phyloP scores from a whole-genome alignment of 805 yeast species.

The Candida broadrunensis region DNA sequence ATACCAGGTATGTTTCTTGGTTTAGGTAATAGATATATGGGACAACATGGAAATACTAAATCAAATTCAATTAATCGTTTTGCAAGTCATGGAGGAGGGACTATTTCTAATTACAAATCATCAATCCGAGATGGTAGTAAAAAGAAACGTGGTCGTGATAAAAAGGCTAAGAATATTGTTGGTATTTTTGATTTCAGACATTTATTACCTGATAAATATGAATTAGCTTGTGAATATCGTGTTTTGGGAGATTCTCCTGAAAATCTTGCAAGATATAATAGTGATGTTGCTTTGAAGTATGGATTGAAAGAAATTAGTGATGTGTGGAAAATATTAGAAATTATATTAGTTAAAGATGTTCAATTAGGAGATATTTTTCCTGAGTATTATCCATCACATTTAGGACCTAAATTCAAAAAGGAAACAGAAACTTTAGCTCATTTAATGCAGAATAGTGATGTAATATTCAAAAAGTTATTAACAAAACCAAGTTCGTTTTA shows the following conservation, averaged over 20 bases:
- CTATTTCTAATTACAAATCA: conserved; percentile 31
- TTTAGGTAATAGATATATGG: conserved; percentile 28
- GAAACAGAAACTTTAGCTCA: neutral
- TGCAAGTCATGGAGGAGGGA: conserved; percentile 35
- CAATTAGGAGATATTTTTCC: conserved; percentile 6
- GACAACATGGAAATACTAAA: conserved; percentile 19
- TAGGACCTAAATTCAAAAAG: neutral
- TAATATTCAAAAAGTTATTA: conserved; percentile 3
- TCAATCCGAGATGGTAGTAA: conserved; percentile 29
- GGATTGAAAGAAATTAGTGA: conserved; percentile 64
- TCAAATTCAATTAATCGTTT: conserved; percentile 29
- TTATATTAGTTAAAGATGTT: conserved; percentile 44
- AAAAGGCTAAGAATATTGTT: conserved; percentile 50
- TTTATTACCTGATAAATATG: conserved; percentile 72
- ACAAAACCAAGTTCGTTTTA: conserved; percentile 29
- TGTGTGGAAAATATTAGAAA: conserved; percentile 67
- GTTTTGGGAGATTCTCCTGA: conserved; percentile 64
- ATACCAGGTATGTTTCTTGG: conserved; percentile 51
- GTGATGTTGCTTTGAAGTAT: conserved; percentile 61
- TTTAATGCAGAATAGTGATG: conserved; percentile 4
- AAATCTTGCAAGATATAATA: conserved; percentile 64
- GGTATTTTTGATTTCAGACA: conserved; percentile 62
- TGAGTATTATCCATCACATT: neutral
- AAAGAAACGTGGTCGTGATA: conserved; percentile 14
- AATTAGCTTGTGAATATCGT: conserved; percentile 64